Base-by-base conservation (phyloP, 169 alveolate species). In the Plasmodium berghei region DNA sequence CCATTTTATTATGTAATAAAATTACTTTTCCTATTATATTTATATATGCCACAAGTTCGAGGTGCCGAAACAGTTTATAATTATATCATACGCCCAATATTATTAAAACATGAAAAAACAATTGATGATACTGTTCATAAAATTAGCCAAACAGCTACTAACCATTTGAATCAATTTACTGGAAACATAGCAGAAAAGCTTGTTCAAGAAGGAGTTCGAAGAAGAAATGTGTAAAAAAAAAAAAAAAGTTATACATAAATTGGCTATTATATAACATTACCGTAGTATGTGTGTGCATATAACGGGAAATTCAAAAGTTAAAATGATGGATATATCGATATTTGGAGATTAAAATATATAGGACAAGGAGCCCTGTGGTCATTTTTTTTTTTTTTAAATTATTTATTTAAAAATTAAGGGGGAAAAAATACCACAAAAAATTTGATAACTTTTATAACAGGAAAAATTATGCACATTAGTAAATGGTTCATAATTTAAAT, bases 1-100 rank as follows among this genome's bases (percentile, higher is more conserved):
- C 99, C 98, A 22, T 96, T 96, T 89, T 97, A 96, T 93, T 97
- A 93, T 73, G 83, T 96, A 55, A 22, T 95, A 54, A 97, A 96
- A 87, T 93, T 95, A 26, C 95, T 93, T 9, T 95, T 96, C 71
- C 94, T 97, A 62, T 92, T 96, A 70, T 97, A 95, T 93, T 75
- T 95, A 85, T 95, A 94, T 89, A 94, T 93, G 92, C 99, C 96
- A 0, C 89, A 73, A 72, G 83, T 87, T 2, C 87, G 91, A 66
- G 96, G 96, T 14, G 95, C 95, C 40, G 94, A 77, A 56, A 80
- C 71, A 1, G 85, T 92, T 14, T 93, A 93, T 67, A 92, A 72
- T 66, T 72, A 63, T 56, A n/a, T 93, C 18, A 75, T 93, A 26
- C 83, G 96, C 2, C 95, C 95, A 9, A 59, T 91, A 18, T 69